Conservation (phyloP, 1,284 basidiomycete species). For the Microbotryomycetes sp. region DNA sequence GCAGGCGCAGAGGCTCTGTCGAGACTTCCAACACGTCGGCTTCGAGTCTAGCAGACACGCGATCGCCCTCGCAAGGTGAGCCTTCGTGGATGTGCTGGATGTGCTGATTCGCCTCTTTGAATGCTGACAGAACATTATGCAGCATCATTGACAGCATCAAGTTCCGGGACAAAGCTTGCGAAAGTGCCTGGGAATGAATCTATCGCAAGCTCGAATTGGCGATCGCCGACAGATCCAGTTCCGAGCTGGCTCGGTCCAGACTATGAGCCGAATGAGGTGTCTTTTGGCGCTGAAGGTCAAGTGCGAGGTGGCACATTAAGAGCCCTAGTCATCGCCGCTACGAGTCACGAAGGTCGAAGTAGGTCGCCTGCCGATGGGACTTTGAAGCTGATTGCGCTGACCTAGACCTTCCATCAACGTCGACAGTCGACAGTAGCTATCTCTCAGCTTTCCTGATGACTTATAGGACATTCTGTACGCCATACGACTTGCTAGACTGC, state of each 20-base stretch:
- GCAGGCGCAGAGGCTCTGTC: conserved; percentile 17
- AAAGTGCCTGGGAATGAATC: conserved; percentile 70
- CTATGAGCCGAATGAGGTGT: conserved; percentile 73
- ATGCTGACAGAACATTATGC: background rate
- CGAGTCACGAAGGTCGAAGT: conserved; percentile 62
- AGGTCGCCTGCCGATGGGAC: conserved; percentile 2
- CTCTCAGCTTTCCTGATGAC: conserved; percentile 93
- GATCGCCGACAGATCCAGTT: conserved; percentile 12
- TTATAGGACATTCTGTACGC: conserved; percentile 87
- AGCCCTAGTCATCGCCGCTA: conserved; percentile 81
- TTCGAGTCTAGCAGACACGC: conserved; percentile 1
- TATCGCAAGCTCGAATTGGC: background rate
- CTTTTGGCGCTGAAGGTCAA: conserved; percentile 66
- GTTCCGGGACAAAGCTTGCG: conserved; percentile 53
- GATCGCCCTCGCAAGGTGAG: conserved; percentile 22
- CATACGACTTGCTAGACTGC: conserved; percentile 78
- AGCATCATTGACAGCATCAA: background rate
- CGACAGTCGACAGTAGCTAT: conserved; percentile 61
- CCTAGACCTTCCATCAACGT: conserved; percentile 27
- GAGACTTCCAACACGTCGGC: conserved; percentile 2
- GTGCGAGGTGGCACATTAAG: conserved; percentile 81
- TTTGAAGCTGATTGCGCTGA: background rate
- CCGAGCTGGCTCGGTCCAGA: conserved; percentile 57
- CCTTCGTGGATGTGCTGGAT: background rate
- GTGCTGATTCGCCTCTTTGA: conserved; percentile 1